These are phyloP conservation scores for Fonsecaea erecta DNA, from an alignment of 2,329 filamentous ascomycete species.

Conservation along the genomic window DNA sequence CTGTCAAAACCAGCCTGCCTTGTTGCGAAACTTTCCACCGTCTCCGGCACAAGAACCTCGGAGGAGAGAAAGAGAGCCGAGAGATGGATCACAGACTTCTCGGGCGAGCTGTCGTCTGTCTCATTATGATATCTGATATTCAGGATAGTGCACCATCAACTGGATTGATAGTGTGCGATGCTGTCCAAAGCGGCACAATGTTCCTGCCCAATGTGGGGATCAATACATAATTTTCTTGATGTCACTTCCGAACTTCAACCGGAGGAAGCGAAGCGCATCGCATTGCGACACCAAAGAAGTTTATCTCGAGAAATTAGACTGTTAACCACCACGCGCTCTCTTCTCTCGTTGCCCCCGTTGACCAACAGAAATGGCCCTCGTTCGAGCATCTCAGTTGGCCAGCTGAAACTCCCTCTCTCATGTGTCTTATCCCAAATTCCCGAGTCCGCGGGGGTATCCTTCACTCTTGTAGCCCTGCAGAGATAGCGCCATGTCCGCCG, in stretches of 20 bases:
- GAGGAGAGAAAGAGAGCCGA: too few relatives aligned
- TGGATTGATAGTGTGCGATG: neutral
- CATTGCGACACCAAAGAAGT: neutral
- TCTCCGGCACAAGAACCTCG: too few relatives aligned
- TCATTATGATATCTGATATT: neutral
- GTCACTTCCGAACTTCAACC: neutral
- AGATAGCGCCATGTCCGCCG: conserved; percentile 23
- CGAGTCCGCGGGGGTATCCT: neutral
- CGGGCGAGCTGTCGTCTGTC: neutral
- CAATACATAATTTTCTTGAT: neutral
- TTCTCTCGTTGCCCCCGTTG: neutral
- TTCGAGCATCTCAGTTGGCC: neutral
- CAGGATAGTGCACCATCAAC: too few relatives aligned
- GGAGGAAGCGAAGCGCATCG: neutral
- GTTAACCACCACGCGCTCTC: neutral
- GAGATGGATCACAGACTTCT: too few relatives aligned
- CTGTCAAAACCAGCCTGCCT: too few relatives aligned
- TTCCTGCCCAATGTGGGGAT: neutral
- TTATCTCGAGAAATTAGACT: neutral
- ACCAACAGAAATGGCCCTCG: neutral
- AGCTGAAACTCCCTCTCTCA: neutral
- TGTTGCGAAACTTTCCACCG: too few relatives aligned
- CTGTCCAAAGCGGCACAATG: neutral
- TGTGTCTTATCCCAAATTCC: neutral
- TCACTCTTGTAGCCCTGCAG: neutral